phyloP scores from a whole-genome alignment of 2,329 filamentous ascomycete species.

The Volutella citrinella region DNA sequence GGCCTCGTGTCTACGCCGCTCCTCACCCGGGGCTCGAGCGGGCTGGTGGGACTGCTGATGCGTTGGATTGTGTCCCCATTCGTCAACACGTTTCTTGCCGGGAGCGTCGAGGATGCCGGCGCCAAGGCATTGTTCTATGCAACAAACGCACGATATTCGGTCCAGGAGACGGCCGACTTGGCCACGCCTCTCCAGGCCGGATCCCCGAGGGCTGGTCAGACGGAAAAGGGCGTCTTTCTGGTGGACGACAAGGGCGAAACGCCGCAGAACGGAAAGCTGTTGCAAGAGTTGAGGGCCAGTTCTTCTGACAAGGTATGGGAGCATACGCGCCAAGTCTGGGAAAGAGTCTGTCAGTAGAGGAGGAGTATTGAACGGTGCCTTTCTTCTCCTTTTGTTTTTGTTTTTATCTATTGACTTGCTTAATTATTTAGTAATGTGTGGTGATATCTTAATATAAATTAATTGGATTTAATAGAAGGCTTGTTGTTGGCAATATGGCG shows the following conservation, averaged over 20 bases:
- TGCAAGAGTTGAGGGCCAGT: slow-evolving; percentile 7
- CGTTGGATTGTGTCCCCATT: slow-evolving; percentile 15
- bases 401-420: too few species aligned
- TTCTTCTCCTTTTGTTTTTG: too few species aligned
- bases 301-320: slow-evolving; percentile 1
- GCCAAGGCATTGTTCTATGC: slow-evolving; percentile 18
- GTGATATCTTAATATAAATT: too few species aligned
- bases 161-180: not conserved
- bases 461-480: too few species aligned
- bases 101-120: slow-evolving; percentile 18
- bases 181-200: slow-evolving; percentile 4
- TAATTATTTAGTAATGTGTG: too few species aligned
- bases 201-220: not conserved
- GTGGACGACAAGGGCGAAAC: slow-evolving; percentile 14
- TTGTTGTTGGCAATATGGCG: too few species aligned
- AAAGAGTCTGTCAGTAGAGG: too few species aligned
- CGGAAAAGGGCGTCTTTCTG: slow-evolving; percentile 11
- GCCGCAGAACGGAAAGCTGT: slow-evolving; percentile 14
- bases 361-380: too few species aligned
- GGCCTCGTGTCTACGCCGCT: slow-evolving; percentile 24
- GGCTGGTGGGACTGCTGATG: slow-evolving; percentile 9
- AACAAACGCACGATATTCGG: slow-evolving; percentile 20
- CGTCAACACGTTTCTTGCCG: slow-evolving; percentile 9
- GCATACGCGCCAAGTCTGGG: too few species aligned
- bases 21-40: slow-evolving; percentile 18